Conservation (phyloP, 2,329 filamentous ascomycete species). For the Pseudogymnoascus sp. region DNA sequence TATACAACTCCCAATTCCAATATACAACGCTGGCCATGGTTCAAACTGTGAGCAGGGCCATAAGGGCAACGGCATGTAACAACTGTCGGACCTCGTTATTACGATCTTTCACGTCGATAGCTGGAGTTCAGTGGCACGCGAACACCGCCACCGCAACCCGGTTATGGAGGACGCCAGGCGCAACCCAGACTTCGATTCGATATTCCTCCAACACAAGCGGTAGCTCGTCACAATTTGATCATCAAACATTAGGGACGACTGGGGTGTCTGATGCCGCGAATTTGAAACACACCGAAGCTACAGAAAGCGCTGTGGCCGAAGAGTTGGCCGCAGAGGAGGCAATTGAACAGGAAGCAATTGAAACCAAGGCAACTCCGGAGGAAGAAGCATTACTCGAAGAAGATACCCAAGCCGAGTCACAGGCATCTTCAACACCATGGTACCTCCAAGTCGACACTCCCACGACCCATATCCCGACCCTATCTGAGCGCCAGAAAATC, state of each 20-base stretch:
- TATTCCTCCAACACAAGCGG: background rate
- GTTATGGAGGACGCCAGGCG: slow-evolving; percentile 1
- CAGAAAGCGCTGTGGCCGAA: background rate
- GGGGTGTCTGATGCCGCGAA: background rate
- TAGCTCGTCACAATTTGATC: background rate
- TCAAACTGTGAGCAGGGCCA: slow-evolving; percentile 20
- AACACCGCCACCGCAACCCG: slow-evolving; percentile 1
- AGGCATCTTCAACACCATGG: slow-evolving; percentile 54
- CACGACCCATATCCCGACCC: slow-evolving; percentile 29
- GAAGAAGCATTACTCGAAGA: slow-evolving; percentile 6
- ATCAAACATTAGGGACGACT: background rate
- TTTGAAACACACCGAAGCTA: background rate
- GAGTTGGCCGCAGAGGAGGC: background rate
- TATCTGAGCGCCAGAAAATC: slow-evolving; percentile 48
- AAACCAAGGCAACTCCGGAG: slow-evolving; percentile 14
- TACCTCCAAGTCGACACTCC: slow-evolving; percentile 68
- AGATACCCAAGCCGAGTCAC: background rate
- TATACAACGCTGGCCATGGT: slow-evolving; percentile 7
- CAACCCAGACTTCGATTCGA: slow-evolving; percentile 6
- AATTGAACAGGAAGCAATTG: slow-evolving; percentile 15
- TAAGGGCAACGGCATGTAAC: slow-evolving; percentile 27
- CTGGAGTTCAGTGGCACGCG: slow-evolving; percentile 10
- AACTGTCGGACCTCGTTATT: slow-evolving; percentile 26
- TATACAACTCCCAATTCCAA: slow-evolving; percentile 1
- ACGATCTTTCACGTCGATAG: slow-evolving; percentile 23